A percentile compares a stretch with the other conserved stretches of the same genome.
These are phyloP conservation scores for Echria macrotheca DNA, from an alignment of 495 filamentous ascomycete species.

Conservation along the genomic window DNA sequence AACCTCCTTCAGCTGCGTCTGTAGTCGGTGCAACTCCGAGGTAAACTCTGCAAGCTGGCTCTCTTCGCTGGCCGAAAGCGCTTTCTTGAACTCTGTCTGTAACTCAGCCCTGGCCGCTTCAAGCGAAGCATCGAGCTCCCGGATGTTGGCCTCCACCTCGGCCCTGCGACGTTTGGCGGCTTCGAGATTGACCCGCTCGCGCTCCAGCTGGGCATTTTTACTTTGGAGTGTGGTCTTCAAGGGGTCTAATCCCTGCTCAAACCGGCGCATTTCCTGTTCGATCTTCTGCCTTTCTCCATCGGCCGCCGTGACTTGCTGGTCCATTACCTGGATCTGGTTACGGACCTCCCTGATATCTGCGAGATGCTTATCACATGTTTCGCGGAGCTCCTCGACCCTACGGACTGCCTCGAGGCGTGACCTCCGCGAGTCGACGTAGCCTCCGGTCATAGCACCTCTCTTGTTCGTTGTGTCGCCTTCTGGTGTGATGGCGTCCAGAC, in stretches of 20 bases:
- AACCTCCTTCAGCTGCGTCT: constrained; percentile 67
- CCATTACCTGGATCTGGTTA: constrained; percentile 64
- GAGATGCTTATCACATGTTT: constrained; percentile 63
- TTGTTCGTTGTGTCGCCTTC: constrained; percentile 92
- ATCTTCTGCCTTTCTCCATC: constrained; percentile 76
- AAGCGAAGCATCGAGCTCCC: constrained; percentile 67
- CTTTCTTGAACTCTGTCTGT: constrained; percentile 84
- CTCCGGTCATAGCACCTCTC: constrained; percentile 89
- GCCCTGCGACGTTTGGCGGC: constrained; percentile 59
- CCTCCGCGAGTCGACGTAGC: constrained; percentile 76
- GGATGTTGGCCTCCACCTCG: constrained; percentile 71
- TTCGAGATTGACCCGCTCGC: constrained; percentile 68
- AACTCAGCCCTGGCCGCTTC: constrained; percentile 71
- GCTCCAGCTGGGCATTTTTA: constrained; percentile 66
- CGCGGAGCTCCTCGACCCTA: constrained; percentile 66
- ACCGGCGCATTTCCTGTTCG: constrained; percentile 69
- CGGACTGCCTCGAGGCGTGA: constrained; percentile 82
- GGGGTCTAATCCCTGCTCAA: constrained; percentile 79
- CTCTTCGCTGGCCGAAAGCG: constrained; percentile 77
- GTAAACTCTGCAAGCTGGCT: constrained; percentile 66
- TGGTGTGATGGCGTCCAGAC: constrained; percentile 85
- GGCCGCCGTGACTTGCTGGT: constrained; percentile 80
- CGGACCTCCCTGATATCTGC: constrained; percentile 35
- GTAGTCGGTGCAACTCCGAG: constrained; percentile 62
- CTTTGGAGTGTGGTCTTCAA: constrained; percentile 65